Percentiles rank a stretch among this genome's conserved stretches.
These are phyloP conservation scores for Clavaria fumosa DNA, from an alignment of 768 basidiomycete species.

Conservation along the genomic window DNA sequence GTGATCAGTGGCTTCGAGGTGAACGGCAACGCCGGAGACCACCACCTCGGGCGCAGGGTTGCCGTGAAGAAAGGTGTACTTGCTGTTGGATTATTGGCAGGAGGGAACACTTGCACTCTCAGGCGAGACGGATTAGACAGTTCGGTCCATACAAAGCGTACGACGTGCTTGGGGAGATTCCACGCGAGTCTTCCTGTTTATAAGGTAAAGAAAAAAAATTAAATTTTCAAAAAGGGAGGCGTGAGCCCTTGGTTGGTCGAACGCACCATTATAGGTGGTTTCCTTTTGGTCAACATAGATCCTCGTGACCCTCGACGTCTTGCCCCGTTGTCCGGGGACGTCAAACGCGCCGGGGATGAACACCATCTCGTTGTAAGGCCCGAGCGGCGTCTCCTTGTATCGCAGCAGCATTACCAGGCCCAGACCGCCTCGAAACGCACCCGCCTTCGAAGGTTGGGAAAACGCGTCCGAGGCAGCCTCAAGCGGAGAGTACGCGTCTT, in stretches of 20 bases:
- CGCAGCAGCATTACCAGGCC: background rate
- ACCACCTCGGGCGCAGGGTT: background rate
- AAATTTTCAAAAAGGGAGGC: background rate
- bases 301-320: background rate
- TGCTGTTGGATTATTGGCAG: background rate
- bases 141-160: background rate
- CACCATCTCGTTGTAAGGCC: background rate
- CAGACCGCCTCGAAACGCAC: background rate
- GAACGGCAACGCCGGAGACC: background rate
- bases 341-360: background rate
- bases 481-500: background rate
- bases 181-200: background rate
- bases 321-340: background rate
- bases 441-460: background rate
- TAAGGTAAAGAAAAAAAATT: too few species aligned
- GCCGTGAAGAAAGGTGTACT: constrained; percentile 20
- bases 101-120: background rate
- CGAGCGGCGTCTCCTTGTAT: background rate
- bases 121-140: background rate
- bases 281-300: background rate
- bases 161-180: background rate
- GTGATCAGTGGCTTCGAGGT: background rate
- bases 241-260: background rate
- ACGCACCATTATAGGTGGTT: background rate
- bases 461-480: background rate